These are phyloP conservation scores for Myriosclerotinia scirpicola DNA, from an alignment of 2,329 filamentous ascomycete genomes.

Conservation along the genomic window DNA sequence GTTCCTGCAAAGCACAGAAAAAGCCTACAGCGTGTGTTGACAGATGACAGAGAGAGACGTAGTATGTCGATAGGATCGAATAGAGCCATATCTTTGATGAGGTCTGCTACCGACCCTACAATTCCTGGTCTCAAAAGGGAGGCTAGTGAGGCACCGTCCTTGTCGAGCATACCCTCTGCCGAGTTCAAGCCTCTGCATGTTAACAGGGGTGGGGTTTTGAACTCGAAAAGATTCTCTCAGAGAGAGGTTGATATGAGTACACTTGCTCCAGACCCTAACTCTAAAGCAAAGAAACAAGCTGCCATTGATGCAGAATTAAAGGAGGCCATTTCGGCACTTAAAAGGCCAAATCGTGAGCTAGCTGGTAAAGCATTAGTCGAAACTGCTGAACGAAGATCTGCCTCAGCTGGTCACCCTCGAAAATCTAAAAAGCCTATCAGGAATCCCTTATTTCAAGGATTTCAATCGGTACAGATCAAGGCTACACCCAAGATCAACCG, in stretches of 20 bases:
- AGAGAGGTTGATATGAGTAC: slow-evolving; percentile 56
- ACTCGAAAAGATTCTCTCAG: slow-evolving; percentile 49
- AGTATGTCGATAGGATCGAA: slow-evolving; percentile 58
- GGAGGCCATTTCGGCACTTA: slow-evolving; percentile 70
- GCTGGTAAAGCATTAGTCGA: slow-evolving; percentile 67
- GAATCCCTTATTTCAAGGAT: slow-evolving; percentile 41
- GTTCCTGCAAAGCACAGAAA: slow-evolving; percentile 46
- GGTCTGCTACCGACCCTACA: slow-evolving; percentile 65
- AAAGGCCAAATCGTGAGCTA: slow-evolving; percentile 72
- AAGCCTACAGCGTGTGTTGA: slow-evolving; percentile 63
- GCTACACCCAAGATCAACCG: slow-evolving; percentile 40
- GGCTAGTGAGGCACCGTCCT: slow-evolving; percentile 57
- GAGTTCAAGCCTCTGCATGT: slow-evolving; percentile 43
- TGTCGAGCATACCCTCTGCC: slow-evolving; percentile 51
- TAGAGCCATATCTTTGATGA: slow-evolving; percentile 61
- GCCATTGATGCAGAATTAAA: slow-evolving; percentile 68
- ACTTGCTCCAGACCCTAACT: slow-evolving; percentile 52
- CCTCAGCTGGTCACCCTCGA: slow-evolving; percentile 47
- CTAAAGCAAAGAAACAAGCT: slow-evolving; percentile 64
- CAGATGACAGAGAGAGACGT: slow-evolving; percentile 55
- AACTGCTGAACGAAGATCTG: slow-evolving; percentile 61
- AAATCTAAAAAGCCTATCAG: slow-evolving; percentile 54
- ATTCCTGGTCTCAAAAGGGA: slow-evolving; percentile 67
- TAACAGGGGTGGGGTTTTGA: slow-evolving; percentile 41
- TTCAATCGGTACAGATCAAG: slow-evolving; percentile 40